phyloP scores from a whole-genome alignment of 2,329 filamentous ascomycete genomes.

The Teratosphaeria viscida region DNA sequence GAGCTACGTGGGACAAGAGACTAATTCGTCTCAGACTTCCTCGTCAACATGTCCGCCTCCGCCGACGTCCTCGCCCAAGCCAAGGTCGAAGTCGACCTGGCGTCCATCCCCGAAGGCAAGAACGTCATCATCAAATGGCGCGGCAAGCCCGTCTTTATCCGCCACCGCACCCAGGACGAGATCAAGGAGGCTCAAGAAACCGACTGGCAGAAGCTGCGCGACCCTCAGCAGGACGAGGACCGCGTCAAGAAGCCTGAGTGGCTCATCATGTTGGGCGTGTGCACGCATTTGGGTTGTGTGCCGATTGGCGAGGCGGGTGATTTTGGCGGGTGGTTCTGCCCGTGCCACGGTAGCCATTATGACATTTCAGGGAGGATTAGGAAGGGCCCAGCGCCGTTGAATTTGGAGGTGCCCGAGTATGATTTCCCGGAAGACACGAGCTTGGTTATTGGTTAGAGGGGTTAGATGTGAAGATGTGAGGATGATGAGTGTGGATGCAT shows the following conservation, averaged over 20 bases:
- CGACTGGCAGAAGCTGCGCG: conserved; percentile 72
- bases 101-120: conserved; percentile 94
- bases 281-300: conserved; percentile 98
- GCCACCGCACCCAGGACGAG: conserved; percentile 86
- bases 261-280: conserved; percentile 98
- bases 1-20: neutral
- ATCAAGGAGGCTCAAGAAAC: conserved; percentile 90
- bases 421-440: conserved; percentile 84
- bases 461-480: neutral
- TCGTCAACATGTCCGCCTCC: conserved; percentile 99
- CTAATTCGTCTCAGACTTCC: conserved; percentile 61
- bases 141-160: conserved; percentile 99
- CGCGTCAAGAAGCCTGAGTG: conserved; percentile 98
- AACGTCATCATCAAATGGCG: conserved; percentile 99
- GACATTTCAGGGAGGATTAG: conserved; percentile 97
- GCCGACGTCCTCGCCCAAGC: conserved; percentile 98
- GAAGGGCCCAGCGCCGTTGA: conserved; percentile 93
- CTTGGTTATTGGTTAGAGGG: conserved; percentile 79
- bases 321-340: conserved; percentile 99
- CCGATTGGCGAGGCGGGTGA: conserved; percentile 98
- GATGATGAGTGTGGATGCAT: neutral
- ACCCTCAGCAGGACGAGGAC: conserved; percentile 82
- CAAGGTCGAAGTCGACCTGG: conserved; percentile 96
- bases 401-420: conserved; percentile 89
- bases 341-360: conserved; percentile 99